Conservation (phyloP, 441 rosid species). For the Adansonia grandidieri region DNA sequence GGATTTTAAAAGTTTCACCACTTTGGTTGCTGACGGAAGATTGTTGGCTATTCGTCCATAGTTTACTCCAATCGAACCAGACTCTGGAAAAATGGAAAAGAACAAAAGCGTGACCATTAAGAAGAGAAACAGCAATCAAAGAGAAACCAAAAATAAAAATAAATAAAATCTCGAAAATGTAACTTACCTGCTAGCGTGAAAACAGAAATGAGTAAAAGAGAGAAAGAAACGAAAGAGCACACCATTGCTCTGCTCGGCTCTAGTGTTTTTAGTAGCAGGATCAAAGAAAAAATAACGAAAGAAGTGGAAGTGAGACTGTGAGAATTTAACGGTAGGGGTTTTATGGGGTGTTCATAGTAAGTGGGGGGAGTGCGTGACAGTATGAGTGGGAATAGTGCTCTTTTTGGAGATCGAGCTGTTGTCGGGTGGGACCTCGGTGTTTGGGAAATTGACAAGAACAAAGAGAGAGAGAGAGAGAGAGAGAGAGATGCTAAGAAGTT, state of each 20-base stretch:
- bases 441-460: not conserved
- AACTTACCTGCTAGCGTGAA: constrained; percentile 4
- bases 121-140: constrained; percentile 15
- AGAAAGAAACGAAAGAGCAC: not conserved
- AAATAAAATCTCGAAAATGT: not conserved
- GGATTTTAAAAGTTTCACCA: constrained; percentile 66
- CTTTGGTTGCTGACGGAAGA: constrained; percentile 70
- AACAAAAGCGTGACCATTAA: not conserved
- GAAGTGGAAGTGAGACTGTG: not conserved
- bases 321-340: not conserved
- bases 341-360: not conserved
- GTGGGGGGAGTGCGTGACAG: too few relatives aligned
- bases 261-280: too few relatives aligned
- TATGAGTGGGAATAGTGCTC: not conserved
- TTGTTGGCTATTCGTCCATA: constrained; percentile 80
- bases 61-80: constrained; percentile 81
- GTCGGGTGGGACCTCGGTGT: constrained; percentile 26
- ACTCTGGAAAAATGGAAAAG: constrained; percentile 43
- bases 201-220: not conserved
- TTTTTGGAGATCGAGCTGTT: constrained; percentile 26
- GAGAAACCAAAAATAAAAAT: not conserved
- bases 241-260: not conserved
- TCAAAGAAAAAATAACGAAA: not conserved
- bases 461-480: too few relatives aligned
- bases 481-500: not conserved